Base-by-base conservation (phyloP, 2,329 filamentous ascomycete genomes). In the Tolypocladium sp. region DNA sequence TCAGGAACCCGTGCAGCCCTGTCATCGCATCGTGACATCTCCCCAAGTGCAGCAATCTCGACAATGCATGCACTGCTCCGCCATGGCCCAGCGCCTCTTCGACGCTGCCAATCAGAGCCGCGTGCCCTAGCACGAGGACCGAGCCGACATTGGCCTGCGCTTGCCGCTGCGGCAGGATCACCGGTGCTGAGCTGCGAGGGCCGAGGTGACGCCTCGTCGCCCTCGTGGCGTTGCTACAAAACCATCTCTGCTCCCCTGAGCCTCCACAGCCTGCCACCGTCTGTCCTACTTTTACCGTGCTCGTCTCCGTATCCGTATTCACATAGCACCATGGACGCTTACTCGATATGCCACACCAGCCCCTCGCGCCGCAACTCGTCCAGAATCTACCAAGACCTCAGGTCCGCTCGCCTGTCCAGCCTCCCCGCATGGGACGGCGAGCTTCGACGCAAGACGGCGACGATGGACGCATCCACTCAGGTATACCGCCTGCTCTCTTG, bases 351-450 rank as follows among this genome's bases (percentile, higher is more conserved):
- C 42, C 77, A 71, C 66, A 77, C 74, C 63, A 81, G 76, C 66
- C 68, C 75, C 37, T 69, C 75, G 22, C 71, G 69, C 56, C 74
- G 76, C 63, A 70, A 69, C 58, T 72, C 75, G 33, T 82, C 79
- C 52, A 76, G 73, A 57, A 77, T 82, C 57, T 81, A 81, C 65
- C 77, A 77, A 61, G 80, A 82, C 64, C 72, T 82, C 30, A 74
- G 73, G 63, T 71, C 74, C 30, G 74, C 74, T 56, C 76, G 73
- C 54, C 68, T 72, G 30, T 70, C 72, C 51, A 74, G 67, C 60
- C 64, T 74, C 37, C 63, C 70, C 55, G 69, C 71, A 44, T 65
- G 73, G 58, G 65, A 69, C 57, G 66, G 68, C 56, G 67, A 72
- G 40, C 62, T 71, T 38, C 61, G 67, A 17, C 68, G 65, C 59